A percentile compares a stretch with the other conserved stretches of the same genome.
Evolutionary conservation across 352 stramenopile genomes (phyloP).

Genomic region (Thraustochytrium sp.): DNA sequence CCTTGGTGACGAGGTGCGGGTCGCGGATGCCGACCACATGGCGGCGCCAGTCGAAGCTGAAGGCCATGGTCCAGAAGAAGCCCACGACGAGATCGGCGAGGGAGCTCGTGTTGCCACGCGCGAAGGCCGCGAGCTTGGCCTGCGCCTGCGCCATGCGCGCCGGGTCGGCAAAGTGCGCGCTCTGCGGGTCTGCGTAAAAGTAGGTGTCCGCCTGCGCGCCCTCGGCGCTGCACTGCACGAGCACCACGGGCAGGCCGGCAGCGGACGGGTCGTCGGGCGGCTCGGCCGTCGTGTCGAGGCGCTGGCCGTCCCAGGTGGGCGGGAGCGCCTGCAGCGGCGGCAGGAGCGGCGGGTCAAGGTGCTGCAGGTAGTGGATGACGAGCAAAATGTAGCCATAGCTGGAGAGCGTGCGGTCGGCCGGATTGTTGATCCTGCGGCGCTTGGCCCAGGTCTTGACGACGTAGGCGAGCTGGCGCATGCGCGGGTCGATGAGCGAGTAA

Average conservation of each 20-base stretch:
- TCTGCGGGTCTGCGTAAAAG: constrained; percentile 46
- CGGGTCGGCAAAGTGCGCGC: not conserved
- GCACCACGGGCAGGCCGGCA: constrained; percentile 11
- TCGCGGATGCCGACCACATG: constrained; percentile 84
- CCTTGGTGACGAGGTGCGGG: constrained; percentile 53
- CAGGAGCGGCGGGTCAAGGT: constrained; percentile 67
- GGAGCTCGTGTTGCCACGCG: constrained; percentile 20
- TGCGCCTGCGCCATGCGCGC: constrained; percentile 48
- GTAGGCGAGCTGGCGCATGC: constrained; percentile 77
- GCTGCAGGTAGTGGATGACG: constrained; percentile 92
- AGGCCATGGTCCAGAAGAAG: constrained; percentile 95
- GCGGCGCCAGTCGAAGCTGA: constrained; percentile 87
- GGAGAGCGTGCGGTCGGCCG: constrained; percentile 87
- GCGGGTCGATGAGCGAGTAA: constrained; percentile 72
- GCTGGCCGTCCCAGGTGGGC: constrained; percentile 43
- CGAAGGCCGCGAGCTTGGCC: constrained; percentile 44
- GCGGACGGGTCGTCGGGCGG: not conserved
- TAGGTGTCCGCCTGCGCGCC: constrained; percentile 46
- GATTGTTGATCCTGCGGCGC: constrained; percentile 90
- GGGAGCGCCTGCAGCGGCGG: constrained; percentile 81
- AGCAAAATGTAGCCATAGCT: constrained; percentile 95
- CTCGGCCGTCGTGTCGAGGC: not conserved
- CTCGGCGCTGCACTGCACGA: constrained; percentile 38
- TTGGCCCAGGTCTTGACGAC: constrained; percentile 97
- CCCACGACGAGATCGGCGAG: constrained; percentile 69